Percentiles rank a stretch among this genome's conserved stretches.
Conservation (phyloP, 2,329 filamentous ascomycete genomes). For the Scleromitrula shiraiana region DNA sequence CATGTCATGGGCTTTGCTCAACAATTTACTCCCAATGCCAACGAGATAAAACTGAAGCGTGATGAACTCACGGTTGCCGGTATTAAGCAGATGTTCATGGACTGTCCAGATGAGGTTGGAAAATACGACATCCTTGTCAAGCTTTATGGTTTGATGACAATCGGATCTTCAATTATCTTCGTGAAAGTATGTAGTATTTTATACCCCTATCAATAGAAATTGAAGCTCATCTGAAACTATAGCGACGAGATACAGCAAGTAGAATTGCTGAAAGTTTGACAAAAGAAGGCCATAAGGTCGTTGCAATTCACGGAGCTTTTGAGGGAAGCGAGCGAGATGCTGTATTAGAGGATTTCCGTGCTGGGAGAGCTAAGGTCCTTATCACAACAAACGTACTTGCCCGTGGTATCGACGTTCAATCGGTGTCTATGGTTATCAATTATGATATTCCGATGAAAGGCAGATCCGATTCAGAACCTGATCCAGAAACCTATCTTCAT, state of each 20-base stretch:
- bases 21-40: conserved; percentile 77
- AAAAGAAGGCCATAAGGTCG: conserved; percentile 83
- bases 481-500: conserved; percentile 94
- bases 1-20: conserved; percentile 78
- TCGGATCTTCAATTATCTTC: conserved; percentile 96
- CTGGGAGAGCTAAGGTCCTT: conserved; percentile 83
- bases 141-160: conserved; percentile 92
- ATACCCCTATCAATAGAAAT: neutral
- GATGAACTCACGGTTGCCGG: conserved; percentile 93
- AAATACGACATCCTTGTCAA: conserved; percentile 88
- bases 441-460: conserved; percentile 80
- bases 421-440: conserved; percentile 97
- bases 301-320: conserved; percentile 79
- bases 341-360: conserved; percentile 80
- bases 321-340: conserved; percentile 77
- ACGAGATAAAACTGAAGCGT: conserved; percentile 78
- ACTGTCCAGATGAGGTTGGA: conserved; percentile 71
- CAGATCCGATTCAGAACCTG: conserved; percentile 70
- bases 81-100: conserved; percentile 96
- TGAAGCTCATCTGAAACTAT: conserved; percentile 9
- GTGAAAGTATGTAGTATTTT: conserved; percentile 59
- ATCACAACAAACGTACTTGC: conserved; percentile 97
- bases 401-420: conserved; percentile 88
- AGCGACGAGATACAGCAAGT: conserved; percentile 79
- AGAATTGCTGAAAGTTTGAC: conserved; percentile 83